These are phyloP conservation scores for Magnaporthales sp. DNA, from an alignment of 2,329 filamentous ascomycete genomes.

Conservation along the genomic window DNA sequence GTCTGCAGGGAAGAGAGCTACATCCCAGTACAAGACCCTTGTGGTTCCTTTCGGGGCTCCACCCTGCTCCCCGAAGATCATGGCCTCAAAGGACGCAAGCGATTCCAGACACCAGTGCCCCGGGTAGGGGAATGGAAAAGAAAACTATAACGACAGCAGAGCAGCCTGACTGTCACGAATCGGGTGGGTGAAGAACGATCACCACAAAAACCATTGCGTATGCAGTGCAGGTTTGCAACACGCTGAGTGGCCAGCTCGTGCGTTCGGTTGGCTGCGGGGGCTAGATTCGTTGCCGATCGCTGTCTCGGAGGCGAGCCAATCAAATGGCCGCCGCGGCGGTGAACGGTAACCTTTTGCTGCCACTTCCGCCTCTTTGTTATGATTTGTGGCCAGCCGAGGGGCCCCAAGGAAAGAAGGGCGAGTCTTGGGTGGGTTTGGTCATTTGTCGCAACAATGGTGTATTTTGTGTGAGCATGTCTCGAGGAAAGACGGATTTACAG, in stretches of 20 bases:
- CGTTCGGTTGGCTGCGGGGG: neutral
- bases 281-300: neutral
- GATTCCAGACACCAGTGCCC: neutral
- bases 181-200: neutral
- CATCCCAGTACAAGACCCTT: neutral
- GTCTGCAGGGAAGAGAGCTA: neutral
- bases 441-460: neutral
- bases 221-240: neutral
- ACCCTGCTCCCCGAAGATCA: neutral
- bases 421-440: too few relatives aligned
- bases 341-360: neutral
- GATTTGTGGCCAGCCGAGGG: too few relatives aligned
- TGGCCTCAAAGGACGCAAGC: neutral
- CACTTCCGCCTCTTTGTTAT: neutral
- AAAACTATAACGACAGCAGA: neutral
- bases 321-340: neutral
- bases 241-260: neutral
- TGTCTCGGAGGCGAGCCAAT: neutral
- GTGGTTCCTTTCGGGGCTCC: neutral
- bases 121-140: neutral
- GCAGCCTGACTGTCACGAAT: neutral
- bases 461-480: neutral
- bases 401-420: neutral
- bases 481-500: neutral
- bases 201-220: neutral